Conservation (phyloP, 179 eudicot species). For the Vitellaria paradoxa region DNA sequence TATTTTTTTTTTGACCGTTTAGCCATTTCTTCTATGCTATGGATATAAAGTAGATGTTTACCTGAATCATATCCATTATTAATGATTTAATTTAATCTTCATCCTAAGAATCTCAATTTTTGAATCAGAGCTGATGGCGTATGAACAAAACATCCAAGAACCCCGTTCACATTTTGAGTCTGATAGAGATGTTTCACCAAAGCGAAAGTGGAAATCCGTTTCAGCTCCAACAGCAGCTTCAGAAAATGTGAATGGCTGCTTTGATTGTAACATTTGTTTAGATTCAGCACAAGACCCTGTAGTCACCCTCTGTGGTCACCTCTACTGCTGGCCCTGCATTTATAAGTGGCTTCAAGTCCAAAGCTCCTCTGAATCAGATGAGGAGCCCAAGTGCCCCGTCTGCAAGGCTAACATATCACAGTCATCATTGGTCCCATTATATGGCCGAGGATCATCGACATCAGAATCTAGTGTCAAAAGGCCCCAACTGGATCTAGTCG, state of each 20-base stretch:
- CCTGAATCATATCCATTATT: background rate
- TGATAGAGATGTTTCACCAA: slow-evolving; percentile 21
- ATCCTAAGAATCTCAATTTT: slow-evolving; percentile 2
- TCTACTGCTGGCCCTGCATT: slow-evolving; percentile 83
- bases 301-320: slow-evolving; percentile 87
- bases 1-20: background rate
- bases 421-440: slow-evolving; percentile 64
- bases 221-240: slow-evolving; percentile 24
- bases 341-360: slow-evolving; percentile 75
- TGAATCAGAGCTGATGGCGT: slow-evolving; percentile 41
- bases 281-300: slow-evolving; percentile 74
- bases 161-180: slow-evolving; percentile 26
- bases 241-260: slow-evolving; percentile 37
- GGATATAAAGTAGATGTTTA: background rate
- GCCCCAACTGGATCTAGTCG: slow-evolving; percentile 25
- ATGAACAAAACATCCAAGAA: slow-evolving; percentile 32
- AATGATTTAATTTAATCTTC: background rate
- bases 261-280: slow-evolving; percentile 83
- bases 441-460: slow-evolving; percentile 53
- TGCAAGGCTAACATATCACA: slow-evolving; percentile 72
- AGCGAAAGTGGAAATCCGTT: slow-evolving; percentile 27
- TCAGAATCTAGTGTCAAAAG: slow-evolving; percentile 28
- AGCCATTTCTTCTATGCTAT: background rate
- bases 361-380: slow-evolving; percentile 47
- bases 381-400: slow-evolving; percentile 68